Conservation (phyloP, 257 asterid species). For the Orobanche coerulescens region DNA sequence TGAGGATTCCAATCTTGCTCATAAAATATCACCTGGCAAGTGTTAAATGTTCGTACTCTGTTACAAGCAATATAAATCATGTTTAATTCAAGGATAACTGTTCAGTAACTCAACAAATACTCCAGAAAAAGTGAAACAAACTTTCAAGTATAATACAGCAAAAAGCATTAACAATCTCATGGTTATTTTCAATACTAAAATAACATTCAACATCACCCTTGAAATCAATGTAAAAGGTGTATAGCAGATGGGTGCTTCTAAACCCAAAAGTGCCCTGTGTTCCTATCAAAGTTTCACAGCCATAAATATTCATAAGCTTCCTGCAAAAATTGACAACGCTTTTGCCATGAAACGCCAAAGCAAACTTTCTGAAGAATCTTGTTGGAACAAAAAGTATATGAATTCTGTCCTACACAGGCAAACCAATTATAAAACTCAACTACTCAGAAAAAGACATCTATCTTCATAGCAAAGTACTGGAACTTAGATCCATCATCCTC, state of each 20-base stretch:
- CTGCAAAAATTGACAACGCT: background rate
- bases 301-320: background rate
- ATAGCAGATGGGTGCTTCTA: conserved; percentile 7
- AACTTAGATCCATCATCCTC: too few relatives aligned
- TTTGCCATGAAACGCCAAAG: background rate
- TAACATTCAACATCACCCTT: conserved; percentile 1
- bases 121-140: background rate
- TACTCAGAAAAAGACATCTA: background rate
- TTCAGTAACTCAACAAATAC: conserved; percentile 8
- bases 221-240: background rate
- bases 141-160: background rate
- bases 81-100: background rate
- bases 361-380: background rate
- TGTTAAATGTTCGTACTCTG: conserved; percentile 7
- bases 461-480: background rate
- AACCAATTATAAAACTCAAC: background rate
- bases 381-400: background rate
- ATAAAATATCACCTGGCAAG: conserved; percentile 73
- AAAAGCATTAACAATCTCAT: background rate
- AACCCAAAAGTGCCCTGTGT: background rate
- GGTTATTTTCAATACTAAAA: background rate
- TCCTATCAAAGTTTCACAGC: background rate
- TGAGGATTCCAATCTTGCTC: conserved; percentile 99
- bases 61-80: conserved; percentile 10
- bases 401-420: background rate